These are phyloP conservation scores for Knufia petricola DNA, from an alignment of 2,329 filamentous ascomycete genomes.

Conservation along the genomic window DNA sequence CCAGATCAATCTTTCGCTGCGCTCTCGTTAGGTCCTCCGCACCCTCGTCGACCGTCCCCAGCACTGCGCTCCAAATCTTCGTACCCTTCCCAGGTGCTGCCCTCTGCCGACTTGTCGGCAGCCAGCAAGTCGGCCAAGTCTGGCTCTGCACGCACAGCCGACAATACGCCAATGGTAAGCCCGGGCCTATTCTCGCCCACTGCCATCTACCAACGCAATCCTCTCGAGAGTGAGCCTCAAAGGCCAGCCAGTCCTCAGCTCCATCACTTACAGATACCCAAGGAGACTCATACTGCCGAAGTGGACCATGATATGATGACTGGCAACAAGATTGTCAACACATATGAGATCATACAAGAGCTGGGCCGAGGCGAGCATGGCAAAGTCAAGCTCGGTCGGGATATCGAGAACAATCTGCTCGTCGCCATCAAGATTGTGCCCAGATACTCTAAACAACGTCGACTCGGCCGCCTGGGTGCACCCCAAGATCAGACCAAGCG, in stretches of 20 bases:
- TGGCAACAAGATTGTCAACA: slow-evolving; percentile 91
- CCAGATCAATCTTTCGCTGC: slow-evolving; percentile 41
- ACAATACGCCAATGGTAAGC: slow-evolving; percentile 39
- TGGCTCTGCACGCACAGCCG: slow-evolving; percentile 31
- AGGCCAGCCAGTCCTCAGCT: slow-evolving; percentile 50
- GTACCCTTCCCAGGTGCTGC: slow-evolving; percentile 31
- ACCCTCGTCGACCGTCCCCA: slow-evolving; percentile 33
- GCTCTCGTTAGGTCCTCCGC: slow-evolving; percentile 33
- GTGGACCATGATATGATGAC: slow-evolving; percentile 83
- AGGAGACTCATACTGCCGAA: slow-evolving; percentile 84
- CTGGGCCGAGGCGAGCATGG: slow-evolving; percentile 92
- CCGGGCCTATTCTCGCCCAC: slow-evolving; percentile 34
- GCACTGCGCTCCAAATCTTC: slow-evolving; percentile 35
- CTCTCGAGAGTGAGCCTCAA: slow-evolving; percentile 28
- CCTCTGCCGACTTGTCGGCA: slow-evolving; percentile 23
- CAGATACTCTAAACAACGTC: slow-evolving; percentile 83
- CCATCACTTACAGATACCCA: slow-evolving; percentile 63
- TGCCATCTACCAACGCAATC: slow-evolving; percentile 20
- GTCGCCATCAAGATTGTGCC: slow-evolving; percentile 99
- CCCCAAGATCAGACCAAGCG: slow-evolving; percentile 70
- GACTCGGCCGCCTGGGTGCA: slow-evolving; percentile 66
- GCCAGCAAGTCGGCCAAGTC: slow-evolving; percentile 16
- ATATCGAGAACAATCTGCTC: slow-evolving; percentile 62
- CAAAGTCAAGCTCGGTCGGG: slow-evolving; percentile 90
- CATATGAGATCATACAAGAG: slow-evolving; percentile 95